phyloP scores from a whole-genome alignment of 345 rosid genomes.

The Eucalyptus sideroxylon region DNA sequence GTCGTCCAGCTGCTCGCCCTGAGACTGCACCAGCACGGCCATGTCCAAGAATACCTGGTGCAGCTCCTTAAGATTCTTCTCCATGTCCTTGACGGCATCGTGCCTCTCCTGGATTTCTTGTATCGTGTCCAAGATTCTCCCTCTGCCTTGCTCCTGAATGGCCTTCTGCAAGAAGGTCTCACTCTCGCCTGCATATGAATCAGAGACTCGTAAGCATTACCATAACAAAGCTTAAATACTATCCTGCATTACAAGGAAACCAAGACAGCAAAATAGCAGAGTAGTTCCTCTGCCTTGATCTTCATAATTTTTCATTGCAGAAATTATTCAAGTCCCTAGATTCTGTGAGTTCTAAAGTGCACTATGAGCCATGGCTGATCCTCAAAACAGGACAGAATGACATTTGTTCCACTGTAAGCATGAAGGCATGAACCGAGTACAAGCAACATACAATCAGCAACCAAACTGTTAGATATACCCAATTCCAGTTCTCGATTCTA shows the following conservation, averaged over 20 bases:
- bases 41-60: constrained; percentile 81
- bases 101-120: constrained; percentile 80
- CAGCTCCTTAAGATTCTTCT: constrained; percentile 59
- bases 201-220: not conserved
- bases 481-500: not conserved
- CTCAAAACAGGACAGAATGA: not conserved
- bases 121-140: constrained; percentile 65
- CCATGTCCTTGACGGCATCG: constrained; percentile 74
- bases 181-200: constrained; percentile 32
- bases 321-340: not conserved
- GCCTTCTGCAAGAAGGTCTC: constrained; percentile 76
- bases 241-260: not conserved
- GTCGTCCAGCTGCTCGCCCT: constrained; percentile 70
- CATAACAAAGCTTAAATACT: not conserved
- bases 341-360: not conserved
- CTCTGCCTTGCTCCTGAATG: constrained; percentile 76
- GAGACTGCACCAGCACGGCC: constrained; percentile 80
- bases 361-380: not conserved
- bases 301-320: not conserved
- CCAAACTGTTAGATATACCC: not conserved
- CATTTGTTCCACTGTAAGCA: not conserved
- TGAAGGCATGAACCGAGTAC: not conserved
- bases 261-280: not conserved
- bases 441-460: not conserved
- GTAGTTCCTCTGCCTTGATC: not conserved